Evolutionary conservation across 2,329 filamentous ascomycete genomes (phyloP), one percentile per base, ranked within the genome.

Genomic region (Zasmidium citrigriseum): DNA sequence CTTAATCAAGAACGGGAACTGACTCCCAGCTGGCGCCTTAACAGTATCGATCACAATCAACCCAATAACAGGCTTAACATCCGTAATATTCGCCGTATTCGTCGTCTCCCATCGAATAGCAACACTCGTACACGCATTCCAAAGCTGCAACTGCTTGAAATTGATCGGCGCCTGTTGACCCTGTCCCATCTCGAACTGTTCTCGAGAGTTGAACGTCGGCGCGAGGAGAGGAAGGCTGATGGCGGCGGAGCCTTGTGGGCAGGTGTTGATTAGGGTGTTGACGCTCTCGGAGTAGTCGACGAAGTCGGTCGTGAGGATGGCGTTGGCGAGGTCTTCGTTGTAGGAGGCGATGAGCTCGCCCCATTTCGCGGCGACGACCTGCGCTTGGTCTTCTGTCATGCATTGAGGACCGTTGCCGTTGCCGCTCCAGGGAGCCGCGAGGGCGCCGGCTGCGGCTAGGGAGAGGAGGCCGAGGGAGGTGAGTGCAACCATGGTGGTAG

Each of bases 231-330:
- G 64, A n/a, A 64, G 54, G 23, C 49, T 34, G 16, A 55, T 59
- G 25, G 67, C 68, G 24, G 66, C 66, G 29, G 54, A 47, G 41
- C 68, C 68, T 58, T 69, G 68, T 3, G 68, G 67, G 53, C 68
- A 69, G 46, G 58, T 60, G 65, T 70, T 68, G 62, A 73, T 73
- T 16, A 73, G 54, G 7, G 68, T 67, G 62, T 72, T 73, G 62
- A 72, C 70, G 57, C 64, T 66, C 54, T 70, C 68, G 46, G 68
- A 67, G 58, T 70, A 71, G 64, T 73, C 70, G 58, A 60, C 68
- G 59, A 71, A 72, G 62, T 68, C 57, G 1, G 50, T 22, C 21
- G 63, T 54, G 20, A 72, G 64, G 12, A 66, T 54, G 2, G 57
- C 59, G 22, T 68, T 59, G 24, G 70, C 70, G 34, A 66, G 54